A percentile compares a stretch with the other conserved stretches of the same genome.
phyloP scores from a whole-genome alignment of 352 stramenopile species.

The Phytophthora kernoviae region DNA sequence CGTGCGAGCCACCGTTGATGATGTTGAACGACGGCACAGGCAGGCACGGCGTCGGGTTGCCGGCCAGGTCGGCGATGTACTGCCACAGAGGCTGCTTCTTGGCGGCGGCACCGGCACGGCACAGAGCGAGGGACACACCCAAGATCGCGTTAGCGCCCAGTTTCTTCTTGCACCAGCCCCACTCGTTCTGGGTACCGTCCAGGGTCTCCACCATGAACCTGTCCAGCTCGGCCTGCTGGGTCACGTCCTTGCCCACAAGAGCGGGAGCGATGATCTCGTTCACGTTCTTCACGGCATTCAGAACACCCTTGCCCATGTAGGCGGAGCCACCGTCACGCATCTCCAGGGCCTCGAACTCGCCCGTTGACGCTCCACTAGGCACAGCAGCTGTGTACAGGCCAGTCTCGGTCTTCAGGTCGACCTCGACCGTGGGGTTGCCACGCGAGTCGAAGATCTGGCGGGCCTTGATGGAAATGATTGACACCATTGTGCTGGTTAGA shows the following conservation, averaged over 20 bases:
- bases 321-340: constrained; percentile 96
- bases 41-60: constrained; percentile 94
- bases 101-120: constrained; percentile 95
- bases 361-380: constrained; percentile 95
- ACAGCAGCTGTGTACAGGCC: constrained; percentile 95
- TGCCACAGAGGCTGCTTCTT: constrained; percentile 97
- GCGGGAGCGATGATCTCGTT: constrained; percentile 97
- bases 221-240: constrained; percentile 95
- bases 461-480: constrained; percentile 90
- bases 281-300: constrained; percentile 98
- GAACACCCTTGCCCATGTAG: constrained; percentile 98
- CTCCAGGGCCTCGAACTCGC: constrained; percentile 97
- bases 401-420: constrained; percentile 94
- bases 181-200: constrained; percentile 98
- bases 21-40: constrained; percentile 99
- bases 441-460: constrained; percentile 98
- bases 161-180: constrained; percentile 96
- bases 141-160: constrained; percentile 99
- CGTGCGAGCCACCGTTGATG: constrained; percentile 99
- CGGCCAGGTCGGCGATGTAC: constrained; percentile 98
- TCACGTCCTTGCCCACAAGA: constrained; percentile 96
- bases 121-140: constrained; percentile 96
- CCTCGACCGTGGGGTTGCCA: constrained; percentile 98
- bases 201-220: constrained; percentile 96
- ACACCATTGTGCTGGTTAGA: constrained; percentile 49